Percentiles rank a stretch among this genome's conserved stretches.
Conservation (phyloP, 2,329 filamentous ascomycete species). For the Blumeria graminis region DNA sequence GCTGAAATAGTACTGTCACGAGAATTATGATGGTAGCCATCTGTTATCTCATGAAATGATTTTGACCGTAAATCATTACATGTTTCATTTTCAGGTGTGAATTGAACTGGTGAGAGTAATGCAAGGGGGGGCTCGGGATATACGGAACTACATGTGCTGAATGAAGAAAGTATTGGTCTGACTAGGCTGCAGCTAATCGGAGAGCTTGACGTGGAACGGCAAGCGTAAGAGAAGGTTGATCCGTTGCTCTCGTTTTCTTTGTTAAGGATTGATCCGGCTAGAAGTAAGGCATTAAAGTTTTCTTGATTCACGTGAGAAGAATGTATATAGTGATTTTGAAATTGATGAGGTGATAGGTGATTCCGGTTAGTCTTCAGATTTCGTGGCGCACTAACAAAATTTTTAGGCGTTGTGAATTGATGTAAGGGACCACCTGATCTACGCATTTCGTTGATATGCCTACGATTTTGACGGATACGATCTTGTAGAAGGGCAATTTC, state of each 20-base stretch:
- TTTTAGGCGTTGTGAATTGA: constrained; percentile 20
- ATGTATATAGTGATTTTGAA: constrained; percentile 17
- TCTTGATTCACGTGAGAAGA: constrained; percentile 33
- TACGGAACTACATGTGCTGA: constrained; percentile 33
- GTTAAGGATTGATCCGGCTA: constrained; percentile 50
- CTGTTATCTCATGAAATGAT: constrained; percentile 19
- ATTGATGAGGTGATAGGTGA: constrained; percentile 20
- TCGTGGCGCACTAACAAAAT: constrained; percentile 22
- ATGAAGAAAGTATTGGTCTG: constrained; percentile 43
- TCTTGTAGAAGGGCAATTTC: constrained; percentile 56
- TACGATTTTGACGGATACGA: constrained; percentile 70
- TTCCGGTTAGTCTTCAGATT: constrained; percentile 18
- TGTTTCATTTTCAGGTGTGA: constrained; percentile 36
- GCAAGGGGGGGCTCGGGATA: constrained; percentile 21
- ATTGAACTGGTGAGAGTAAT: constrained; percentile 35
- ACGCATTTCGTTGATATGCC: constrained; percentile 59
- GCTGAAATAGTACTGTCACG: constrained; percentile 71
- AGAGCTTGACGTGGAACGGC: constrained; percentile 19
- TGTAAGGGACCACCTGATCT: constrained; percentile 41
- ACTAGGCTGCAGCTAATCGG: constrained; percentile 45
- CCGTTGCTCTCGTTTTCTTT: constrained; percentile 54
- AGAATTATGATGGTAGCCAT: constrained; percentile 41
- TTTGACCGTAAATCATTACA: constrained; percentile 17
- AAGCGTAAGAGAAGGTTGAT: constrained; percentile 30
- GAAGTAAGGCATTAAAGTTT: constrained; percentile 52